Conservation (phyloP, 345 rosid genomes). For the Stellera chamaejasme region DNA sequence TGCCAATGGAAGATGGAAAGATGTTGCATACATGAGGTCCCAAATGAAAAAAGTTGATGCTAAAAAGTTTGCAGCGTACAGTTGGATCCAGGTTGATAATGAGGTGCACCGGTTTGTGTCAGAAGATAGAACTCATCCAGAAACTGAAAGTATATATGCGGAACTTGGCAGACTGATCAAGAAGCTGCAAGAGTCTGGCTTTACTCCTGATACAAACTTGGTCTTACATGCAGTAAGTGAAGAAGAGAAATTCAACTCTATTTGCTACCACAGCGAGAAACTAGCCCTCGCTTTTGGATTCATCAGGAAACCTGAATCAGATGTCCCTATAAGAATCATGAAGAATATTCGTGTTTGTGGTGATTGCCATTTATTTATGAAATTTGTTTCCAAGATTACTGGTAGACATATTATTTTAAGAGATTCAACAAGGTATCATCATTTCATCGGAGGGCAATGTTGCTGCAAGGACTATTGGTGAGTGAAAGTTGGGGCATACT, state of each 20-base stretch:
- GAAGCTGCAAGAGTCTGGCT: conserved; percentile 38
- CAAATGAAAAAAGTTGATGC: conserved; percentile 45
- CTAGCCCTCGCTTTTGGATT: conserved; percentile 52
- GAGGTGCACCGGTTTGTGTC: conserved; percentile 51
- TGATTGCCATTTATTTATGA: conserved; percentile 59
- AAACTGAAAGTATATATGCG: conserved; percentile 30
- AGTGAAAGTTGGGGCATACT: background rate
- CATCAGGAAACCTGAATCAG: conserved; percentile 29
- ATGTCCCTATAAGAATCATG: conserved; percentile 41
- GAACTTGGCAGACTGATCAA: conserved; percentile 30
- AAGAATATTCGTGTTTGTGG: conserved; percentile 59
- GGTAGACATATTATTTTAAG: conserved; percentile 37
- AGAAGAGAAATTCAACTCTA: conserved; percentile 44
- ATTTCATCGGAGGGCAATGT: conserved; percentile 48
- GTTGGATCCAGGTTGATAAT: conserved; percentile 47
- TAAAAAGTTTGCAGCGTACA: conserved; percentile 50
- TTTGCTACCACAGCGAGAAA: conserved; percentile 54
- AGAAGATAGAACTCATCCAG: conserved; percentile 47
- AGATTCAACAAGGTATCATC: conserved; percentile 59
- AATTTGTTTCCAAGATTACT: conserved; percentile 28
- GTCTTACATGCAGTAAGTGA: conserved; percentile 47
- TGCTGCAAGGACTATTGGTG: conserved; percentile 56
- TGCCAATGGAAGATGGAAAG: conserved; percentile 48
- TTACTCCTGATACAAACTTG: conserved; percentile 28
- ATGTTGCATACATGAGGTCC: conserved; percentile 43